A percentile compares a stretch with the other conserved stretches of the same genome.
These are phyloP conservation scores for Maudiozyma saulgeensis DNA, from an alignment of 805 yeast genomes.

Conservation along the genomic window DNA sequence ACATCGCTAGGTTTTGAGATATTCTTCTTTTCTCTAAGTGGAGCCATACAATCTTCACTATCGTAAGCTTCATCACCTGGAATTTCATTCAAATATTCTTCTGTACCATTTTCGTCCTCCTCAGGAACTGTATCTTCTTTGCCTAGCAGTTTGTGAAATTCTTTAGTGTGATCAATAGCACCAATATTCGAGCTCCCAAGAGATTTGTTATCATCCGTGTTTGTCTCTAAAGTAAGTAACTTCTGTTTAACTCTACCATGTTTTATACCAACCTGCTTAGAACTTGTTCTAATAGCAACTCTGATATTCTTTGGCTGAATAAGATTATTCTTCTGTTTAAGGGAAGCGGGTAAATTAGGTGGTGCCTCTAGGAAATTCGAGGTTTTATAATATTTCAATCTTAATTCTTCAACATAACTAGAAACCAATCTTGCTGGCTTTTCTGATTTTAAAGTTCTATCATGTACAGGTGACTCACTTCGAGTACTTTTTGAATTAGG, in stretches of 20 bases:
- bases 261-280: constrained; percentile 30
- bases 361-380: constrained; percentile 29
- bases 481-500: constrained; percentile 2
- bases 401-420: constrained; percentile 27
- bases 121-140: constrained; percentile 9
- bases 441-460: constrained; percentile 8
- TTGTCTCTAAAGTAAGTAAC: constrained; percentile 26
- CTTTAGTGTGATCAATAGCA: constrained; percentile 26
- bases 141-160: constrained; percentile 24
- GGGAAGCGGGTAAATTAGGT: constrained; percentile 26
- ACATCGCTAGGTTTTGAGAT: constrained; percentile 2
- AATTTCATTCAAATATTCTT: constrained; percentile 21
- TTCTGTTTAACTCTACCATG: constrained; percentile 31
- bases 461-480: neutral
- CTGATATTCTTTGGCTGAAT: constrained; percentile 27
- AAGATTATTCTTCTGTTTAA: constrained; percentile 26
- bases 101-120: constrained; percentile 8
- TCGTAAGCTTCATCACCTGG: constrained; percentile 32
- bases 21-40: constrained; percentile 18
- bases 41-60: constrained; percentile 28
- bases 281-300: constrained; percentile 27
- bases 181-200: constrained; percentile 4
- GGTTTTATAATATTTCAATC: constrained; percentile 26
- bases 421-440: constrained; percentile 23
- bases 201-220: constrained; percentile 12